Evolutionary conservation across 2,329 filamentous ascomycete species (phyloP).

Genomic region (Aspergillus fijiensis): DNA sequence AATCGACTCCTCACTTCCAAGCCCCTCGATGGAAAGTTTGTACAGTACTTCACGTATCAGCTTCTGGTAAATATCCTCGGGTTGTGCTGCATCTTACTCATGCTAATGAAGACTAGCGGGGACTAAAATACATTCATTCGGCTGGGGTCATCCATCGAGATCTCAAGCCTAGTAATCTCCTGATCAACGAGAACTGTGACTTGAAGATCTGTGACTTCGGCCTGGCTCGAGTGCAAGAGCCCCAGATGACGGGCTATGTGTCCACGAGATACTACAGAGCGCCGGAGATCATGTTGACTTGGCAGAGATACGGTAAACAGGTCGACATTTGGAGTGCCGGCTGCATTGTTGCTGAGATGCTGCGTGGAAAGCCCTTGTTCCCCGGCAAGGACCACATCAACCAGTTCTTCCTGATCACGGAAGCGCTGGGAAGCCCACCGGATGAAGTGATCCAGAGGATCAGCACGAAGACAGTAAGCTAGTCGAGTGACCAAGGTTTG

Average conservation of each 20-base stretch:
- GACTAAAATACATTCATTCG: conserved; percentile 97
- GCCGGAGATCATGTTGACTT: conserved; percentile 99
- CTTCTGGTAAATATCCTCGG: conserved; percentile 67
- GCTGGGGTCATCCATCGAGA: conserved; percentile 97
- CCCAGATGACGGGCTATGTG: conserved; percentile 99
- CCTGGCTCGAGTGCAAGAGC: conserved; percentile 93
- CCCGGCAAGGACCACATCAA: conserved; percentile 99
- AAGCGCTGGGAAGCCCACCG: conserved; percentile 89
- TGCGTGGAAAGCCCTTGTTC: conserved; percentile 96
- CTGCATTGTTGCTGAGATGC: conserved; percentile 98
- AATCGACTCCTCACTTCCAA: conserved; percentile 91
- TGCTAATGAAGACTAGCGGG: conserved; percentile 62
- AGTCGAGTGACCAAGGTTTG: not conserved
- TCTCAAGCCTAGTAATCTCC: conserved; percentile 96
- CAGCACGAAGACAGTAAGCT: conserved; percentile 84
- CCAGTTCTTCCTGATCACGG: conserved; percentile 98
- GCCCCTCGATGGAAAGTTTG: conserved; percentile 97
- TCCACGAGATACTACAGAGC: conserved; percentile 98
- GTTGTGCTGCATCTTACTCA: too few relatives aligned
- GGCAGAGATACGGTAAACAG: conserved; percentile 99
- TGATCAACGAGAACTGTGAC: conserved; percentile 99
- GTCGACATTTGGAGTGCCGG: conserved; percentile 99
- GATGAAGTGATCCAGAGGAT: conserved; percentile 98
- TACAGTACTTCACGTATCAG: conserved; percentile 99
- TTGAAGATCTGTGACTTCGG: conserved; percentile 99